Evolutionary conservation across 257 asterid species (phyloP).

Genomic region (Solanum tarijense): DNA sequence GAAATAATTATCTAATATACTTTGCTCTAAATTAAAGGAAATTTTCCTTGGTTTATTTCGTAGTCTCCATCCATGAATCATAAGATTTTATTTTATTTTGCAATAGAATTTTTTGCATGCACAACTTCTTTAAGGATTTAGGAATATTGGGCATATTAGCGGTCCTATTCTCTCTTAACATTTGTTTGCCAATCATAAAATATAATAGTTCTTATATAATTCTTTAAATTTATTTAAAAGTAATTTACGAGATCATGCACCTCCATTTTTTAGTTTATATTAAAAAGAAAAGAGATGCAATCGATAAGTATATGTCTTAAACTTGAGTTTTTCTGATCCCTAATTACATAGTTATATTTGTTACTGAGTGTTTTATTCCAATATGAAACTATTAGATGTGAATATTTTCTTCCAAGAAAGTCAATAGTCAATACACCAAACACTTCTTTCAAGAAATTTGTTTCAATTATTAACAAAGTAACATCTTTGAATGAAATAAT

Average conservation of each 20-base stretch:
- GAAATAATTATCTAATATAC: background rate
- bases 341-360: background rate
- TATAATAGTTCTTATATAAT: background rate
- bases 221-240: background rate
- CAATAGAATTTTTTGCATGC: background rate
- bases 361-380: fast-evolving
- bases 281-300: no score
- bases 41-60: fast-evolving
- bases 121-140: background rate
- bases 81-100: no score
- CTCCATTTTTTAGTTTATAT: no score
- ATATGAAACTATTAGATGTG: background rate
- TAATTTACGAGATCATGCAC: fast-evolving
- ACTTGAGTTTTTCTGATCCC: background rate
- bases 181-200: background rate
- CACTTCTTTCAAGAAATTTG: background rate
- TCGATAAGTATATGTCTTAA: no score
- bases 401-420: background rate
- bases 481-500: background rate
- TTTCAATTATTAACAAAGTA: background rate
- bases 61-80: no score
- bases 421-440: background rate
- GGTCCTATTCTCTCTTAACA: background rate
- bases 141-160: background rate
- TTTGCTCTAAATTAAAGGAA: background rate